phyloP scores from a whole-genome alignment of 2,329 filamentous ascomycete species.

The Talaromyces verruculosus region DNA sequence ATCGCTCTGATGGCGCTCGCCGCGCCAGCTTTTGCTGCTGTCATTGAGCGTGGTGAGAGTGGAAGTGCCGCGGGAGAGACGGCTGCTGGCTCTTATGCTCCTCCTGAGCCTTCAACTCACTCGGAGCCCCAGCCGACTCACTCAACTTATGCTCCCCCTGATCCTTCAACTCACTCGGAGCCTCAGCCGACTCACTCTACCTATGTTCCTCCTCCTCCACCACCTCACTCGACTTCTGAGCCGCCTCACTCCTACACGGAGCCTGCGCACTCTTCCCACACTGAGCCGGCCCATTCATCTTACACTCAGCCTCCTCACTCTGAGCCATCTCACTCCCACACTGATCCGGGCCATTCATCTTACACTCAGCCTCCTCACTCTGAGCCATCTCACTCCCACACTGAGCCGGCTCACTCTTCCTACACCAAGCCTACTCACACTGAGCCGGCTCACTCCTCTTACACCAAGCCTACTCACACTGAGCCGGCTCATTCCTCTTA shows the following conservation, averaged over 20 bases:
- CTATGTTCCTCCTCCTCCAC: constrained; percentile 14
- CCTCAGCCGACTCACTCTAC: constrained; percentile 1
- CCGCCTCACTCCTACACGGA: constrained; percentile 8
- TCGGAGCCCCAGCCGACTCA: constrained; percentile 15
- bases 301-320: background rate
- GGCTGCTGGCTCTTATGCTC: constrained; percentile 16
- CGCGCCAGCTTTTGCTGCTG: constrained; percentile 38
- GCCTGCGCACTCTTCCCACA: background rate
- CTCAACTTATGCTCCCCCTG: constrained; percentile 5
- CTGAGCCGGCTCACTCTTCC: background rate
- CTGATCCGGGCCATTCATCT: background rate
- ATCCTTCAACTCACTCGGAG: constrained; percentile 10
- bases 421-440: constrained; percentile 11
- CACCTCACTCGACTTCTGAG: constrained; percentile 15
- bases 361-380: constrained; percentile 13
- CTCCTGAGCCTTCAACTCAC: background rate
- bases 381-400: background rate
- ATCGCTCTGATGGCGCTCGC: constrained; percentile 38
- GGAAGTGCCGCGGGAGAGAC: constrained; percentile 2
- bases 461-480: constrained; percentile 5
- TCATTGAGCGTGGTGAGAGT: constrained; percentile 29
- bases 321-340: background rate
- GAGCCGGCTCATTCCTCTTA: background rate
- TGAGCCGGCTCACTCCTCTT: background rate
- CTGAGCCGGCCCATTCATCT: background rate